Evolutionary conservation across 129 eudicot genomes (phyloP), one percentile per base, ranked within the genome.

Genomic region (Escallonia rubra): DNA sequence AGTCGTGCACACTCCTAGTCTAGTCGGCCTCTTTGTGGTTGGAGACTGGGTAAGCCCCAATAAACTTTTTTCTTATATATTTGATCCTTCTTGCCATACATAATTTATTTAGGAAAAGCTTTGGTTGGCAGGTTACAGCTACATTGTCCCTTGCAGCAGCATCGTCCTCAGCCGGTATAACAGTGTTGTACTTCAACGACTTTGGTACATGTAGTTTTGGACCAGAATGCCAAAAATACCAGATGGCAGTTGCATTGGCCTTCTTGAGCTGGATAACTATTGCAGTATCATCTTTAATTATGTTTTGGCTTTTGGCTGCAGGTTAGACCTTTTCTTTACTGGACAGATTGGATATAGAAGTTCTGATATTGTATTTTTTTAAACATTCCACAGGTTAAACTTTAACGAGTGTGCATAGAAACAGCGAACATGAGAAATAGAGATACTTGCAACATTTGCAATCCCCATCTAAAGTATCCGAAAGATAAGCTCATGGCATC

Each of bases 11-110:
- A 87, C 76, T 66, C 82, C 81, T 14, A 56, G 76, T 64, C 64
- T 84, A 2, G 77, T 90, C 78, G 76, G 91, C 84, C 80, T 90
- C 58, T 82, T 87, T 13, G 91, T 76, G 1, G 88, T 90, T 8
- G 97, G 97, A 59, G 97, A 90, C 68, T 90, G 97, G 97, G 97
- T 90, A 12, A 59, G 86, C 40, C 41, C 62, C 74, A 3, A 40
- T 43, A 56, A 16, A 59, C 59, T 40, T 13, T 41, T 40, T 47
- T 76, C 41, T 53, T 16, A 1, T 45, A 4, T 8, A 8, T 54
- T 54, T 54, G 3, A 2, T 12, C 3, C 16, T 4, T 54, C 5
- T 11, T 54, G 59, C 1, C 10, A 11, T 11, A 11, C 14, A 34
- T 54, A 13, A 14, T 54, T 54, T 8, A 6, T 9, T 67, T 63